A percentile compares a stretch with the other conserved stretches of the same genome.
Evolutionary conservation across 305 asterid species (phyloP).

Genomic region (Fraxinus velutina): DNA sequence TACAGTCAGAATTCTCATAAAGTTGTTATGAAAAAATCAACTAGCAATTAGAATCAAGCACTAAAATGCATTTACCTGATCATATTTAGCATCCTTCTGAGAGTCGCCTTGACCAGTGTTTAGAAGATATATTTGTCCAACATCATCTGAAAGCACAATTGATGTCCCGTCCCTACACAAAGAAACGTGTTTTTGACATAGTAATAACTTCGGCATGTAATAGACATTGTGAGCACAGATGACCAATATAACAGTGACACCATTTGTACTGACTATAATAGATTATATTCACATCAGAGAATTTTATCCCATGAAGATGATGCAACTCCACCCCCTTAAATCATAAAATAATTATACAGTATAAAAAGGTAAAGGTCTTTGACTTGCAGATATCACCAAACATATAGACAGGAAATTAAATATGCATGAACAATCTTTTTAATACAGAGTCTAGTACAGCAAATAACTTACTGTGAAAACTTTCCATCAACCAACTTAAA

Average conservation of each 20-base stretch:
- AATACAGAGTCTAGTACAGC: neutral
- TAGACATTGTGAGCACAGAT: neutral
- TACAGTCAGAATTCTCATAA: constrained; percentile 27
- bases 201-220: neutral
- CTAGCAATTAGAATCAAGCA: constrained; percentile 13
- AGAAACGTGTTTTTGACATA: constrained; percentile 27
- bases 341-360: neutral
- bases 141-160: constrained; percentile 95
- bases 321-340: neutral
- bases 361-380: neutral
- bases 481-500: constrained; percentile 94
- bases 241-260: neutral
- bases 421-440: neutral
- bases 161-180: constrained; percentile 93
- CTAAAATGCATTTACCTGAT: constrained; percentile 58
- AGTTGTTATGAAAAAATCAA: constrained; percentile 3
- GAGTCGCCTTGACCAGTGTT: constrained; percentile 98
- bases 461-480: constrained; percentile 83
- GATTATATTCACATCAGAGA: constrained; percentile 6
- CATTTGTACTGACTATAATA: neutral
- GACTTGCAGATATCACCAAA: constrained; percentile 6
- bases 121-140: constrained; percentile 87
- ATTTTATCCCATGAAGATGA: neutral
- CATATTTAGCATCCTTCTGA: constrained; percentile 94
- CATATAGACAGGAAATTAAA: constrained; percentile 8